phyloP scores from a whole-genome alignment of 2,329 filamentous ascomycete genomes.

The Paecilomyces sp. region DNA sequence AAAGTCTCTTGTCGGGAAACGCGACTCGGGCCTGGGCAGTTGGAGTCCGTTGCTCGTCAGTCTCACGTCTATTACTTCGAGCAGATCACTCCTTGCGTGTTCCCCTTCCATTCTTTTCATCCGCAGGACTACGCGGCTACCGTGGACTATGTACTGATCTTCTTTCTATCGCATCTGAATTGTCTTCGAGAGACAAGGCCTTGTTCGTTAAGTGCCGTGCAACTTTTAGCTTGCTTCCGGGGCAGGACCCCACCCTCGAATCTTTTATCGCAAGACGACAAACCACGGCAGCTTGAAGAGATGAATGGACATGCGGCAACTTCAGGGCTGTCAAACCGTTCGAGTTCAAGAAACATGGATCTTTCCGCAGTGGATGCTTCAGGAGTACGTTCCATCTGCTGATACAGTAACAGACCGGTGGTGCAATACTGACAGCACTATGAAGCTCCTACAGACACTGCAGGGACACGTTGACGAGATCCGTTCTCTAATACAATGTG shows the following conservation, averaged over 20 bases:
- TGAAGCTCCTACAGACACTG: slow-evolving; percentile 34
- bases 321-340: neutral
- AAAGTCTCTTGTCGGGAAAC: neutral
- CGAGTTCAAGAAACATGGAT: slow-evolving; percentile 6
- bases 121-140: neutral
- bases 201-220: neutral
- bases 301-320: neutral
- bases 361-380: neutral
- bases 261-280: neutral
- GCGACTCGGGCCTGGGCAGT: neutral
- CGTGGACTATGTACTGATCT: neutral
- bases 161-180: neutral
- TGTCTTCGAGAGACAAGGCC: neutral
- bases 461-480: slow-evolving; percentile 55
- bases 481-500: slow-evolving; percentile 56
- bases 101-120: neutral
- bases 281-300: neutral
- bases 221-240: neutral
- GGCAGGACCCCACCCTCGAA: neutral
- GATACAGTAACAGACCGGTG: neutral
- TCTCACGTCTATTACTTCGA: neutral
- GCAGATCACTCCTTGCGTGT: neutral
- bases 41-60: neutral
- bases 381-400: neutral
- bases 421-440: neutral